Evolutionary conservation across 2,329 filamentous ascomycete genomes (phyloP).

Genomic region (Lachnellula subtilissima): DNA sequence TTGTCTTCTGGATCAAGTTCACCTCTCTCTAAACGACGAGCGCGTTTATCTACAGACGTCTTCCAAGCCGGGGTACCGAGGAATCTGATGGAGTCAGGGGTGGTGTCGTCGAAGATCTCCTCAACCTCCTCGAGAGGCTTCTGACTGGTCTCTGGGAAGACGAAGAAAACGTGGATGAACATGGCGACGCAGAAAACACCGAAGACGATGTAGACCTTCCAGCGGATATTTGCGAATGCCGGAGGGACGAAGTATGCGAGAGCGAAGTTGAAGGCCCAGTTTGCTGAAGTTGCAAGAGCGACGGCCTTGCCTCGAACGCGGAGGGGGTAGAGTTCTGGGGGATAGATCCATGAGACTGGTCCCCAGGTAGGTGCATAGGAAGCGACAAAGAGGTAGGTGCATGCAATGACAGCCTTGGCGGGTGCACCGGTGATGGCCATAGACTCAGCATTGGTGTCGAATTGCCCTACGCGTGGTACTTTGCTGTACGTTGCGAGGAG

Average conservation of each 20-base stretch:
- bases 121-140: slow-evolving; percentile 52
- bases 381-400: slow-evolving; percentile 61
- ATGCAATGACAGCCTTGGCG: slow-evolving; percentile 57
- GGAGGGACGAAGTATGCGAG: slow-evolving; percentile 45
- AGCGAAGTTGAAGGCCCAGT: slow-evolving; percentile 49
- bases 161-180: slow-evolving; percentile 48
- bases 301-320: slow-evolving; percentile 49
- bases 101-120: slow-evolving; percentile 40
- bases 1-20: slow-evolving; percentile 29
- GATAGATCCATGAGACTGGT: slow-evolving; percentile 46
- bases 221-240: slow-evolving; percentile 42
- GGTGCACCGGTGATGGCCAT: slow-evolving; percentile 44
- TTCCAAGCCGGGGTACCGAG: slow-evolving; percentile 29
- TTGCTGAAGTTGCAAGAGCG: slow-evolving; percentile 46
- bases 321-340: slow-evolving; percentile 45
- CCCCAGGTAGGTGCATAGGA: slow-evolving; percentile 49
- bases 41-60: slow-evolving; percentile 24
- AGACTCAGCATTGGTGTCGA: slow-evolving; percentile 38
- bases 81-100: slow-evolving; percentile 23
- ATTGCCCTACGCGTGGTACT: slow-evolving; percentile 33
- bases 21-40: slow-evolving; percentile 21
- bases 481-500: slow-evolving; percentile 41
- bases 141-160: slow-evolving; percentile 52
- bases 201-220: slow-evolving; percentile 49
- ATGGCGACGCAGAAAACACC: slow-evolving; percentile 47